Evolutionary conservation across 495 filamentous ascomycete genomes (phyloP), one percentile per base, ranked within the genome.

Genomic region (Pyrenula aspistea): DNA sequence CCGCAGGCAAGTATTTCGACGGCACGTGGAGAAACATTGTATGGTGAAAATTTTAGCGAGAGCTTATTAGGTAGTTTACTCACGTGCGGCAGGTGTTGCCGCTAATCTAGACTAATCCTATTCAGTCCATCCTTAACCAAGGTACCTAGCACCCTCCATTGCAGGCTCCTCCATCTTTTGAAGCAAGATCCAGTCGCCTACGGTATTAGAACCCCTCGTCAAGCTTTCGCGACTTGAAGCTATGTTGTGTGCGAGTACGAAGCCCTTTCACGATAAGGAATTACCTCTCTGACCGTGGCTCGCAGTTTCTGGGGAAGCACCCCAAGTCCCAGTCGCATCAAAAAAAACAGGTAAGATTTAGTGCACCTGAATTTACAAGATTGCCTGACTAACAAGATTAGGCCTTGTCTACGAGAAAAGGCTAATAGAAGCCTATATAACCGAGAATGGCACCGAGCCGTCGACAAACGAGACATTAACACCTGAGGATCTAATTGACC

Each of bases 231-330:
- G n/a, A n/a, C n/a, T n/a, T n/a, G n/a, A n/a, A n/a, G 50, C 48
- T 52, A 85, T 90, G 86, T 72, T 89, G 67, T 90, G 86, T 72
- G 85, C 84, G 78, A 86, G 86, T 89, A 70, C 73, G 82, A 22
- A 25, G 15, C 49, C 21, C 2, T 22, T 19, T 21, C 47, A 8
- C 3, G 2, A 57, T 31, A 22, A 48, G 25, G n/a, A n/a, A n/a
- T 42, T 56, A 22, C 19, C 31, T 20, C 25, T 57, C 10, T 25
- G 20, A 24, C 57, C 21, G 11, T 4, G 55, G 2, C 47, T 50
- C 57, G 53, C 65, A 96, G 91, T 99, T 67, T 99, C 93, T 51
- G 93, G 93, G 73, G 94, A 97, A 82, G 85, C 90, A 71, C 94
- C 93, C 53, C 86, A 95, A 73, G 83, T 86, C 72, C 94, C 93